Evolutionary conservation across 164 flowering plant genomes (phyloP).

Genomic region (Annona squamosa): DNA sequence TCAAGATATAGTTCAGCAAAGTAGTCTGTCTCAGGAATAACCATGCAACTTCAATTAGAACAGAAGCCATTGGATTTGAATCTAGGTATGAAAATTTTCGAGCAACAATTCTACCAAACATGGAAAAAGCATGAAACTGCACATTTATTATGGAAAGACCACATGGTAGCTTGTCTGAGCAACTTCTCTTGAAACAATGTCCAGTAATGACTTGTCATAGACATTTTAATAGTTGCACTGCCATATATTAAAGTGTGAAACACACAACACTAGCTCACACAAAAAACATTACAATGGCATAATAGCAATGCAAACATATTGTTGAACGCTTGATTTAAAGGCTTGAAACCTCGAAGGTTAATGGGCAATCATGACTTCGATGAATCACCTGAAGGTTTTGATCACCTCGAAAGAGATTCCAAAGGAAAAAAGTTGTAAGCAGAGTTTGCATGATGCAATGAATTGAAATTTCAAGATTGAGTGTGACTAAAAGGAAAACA

Average conservation of each 20-base stretch:
- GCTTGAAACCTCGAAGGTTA: neutral
- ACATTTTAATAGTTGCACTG: neutral
- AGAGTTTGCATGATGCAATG: too few relatives aligned
- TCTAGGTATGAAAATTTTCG: neutral
- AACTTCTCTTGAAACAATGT: neutral
- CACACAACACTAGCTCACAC: neutral
- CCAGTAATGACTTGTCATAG: neutral
- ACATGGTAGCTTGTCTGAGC: neutral
- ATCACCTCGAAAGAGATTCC: too few relatives aligned
- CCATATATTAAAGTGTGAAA: neutral
- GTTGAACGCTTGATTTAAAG: neutral
- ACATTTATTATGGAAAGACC: neutral
- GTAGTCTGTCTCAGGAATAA: conserved; percentile 60
- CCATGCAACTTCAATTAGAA: neutral
- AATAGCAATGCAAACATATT: neutral
- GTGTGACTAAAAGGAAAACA: too few relatives aligned
- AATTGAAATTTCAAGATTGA: too few relatives aligned
- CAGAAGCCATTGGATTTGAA: neutral
- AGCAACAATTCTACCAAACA: neutral
- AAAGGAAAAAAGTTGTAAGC: too few relatives aligned
- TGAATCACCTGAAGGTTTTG: too few relatives aligned
- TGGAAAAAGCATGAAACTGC: neutral
- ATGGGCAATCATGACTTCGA: neutral
- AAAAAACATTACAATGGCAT: neutral
- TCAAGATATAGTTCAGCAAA: conserved; percentile 80